phyloP scores from a whole-genome alignment of 2,329 filamentous ascomycete species.

The Verticillium albo-atrum region DNA sequence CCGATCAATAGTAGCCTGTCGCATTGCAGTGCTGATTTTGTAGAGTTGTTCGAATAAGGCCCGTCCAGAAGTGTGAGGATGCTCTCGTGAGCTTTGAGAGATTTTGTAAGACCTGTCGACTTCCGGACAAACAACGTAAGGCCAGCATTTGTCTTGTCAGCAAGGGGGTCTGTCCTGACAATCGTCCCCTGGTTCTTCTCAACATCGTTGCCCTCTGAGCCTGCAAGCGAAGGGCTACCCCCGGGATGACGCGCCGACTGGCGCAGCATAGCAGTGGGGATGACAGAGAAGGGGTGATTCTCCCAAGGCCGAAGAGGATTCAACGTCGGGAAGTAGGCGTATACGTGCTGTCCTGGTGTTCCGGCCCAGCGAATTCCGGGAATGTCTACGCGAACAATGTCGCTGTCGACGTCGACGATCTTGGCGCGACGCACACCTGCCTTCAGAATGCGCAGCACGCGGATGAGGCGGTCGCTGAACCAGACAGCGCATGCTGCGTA shows the following conservation, averaged over 20 bases:
- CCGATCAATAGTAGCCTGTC: constrained; percentile 36
- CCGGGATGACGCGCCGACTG: not conserved
- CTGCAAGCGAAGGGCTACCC: not conserved
- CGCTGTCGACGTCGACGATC: constrained; percentile 27
- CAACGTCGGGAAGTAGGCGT: constrained; percentile 45
- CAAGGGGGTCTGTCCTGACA: not conserved
- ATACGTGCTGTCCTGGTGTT: constrained; percentile 30
- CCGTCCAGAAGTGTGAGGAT: constrained; percentile 34
- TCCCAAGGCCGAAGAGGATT: constrained; percentile 39
- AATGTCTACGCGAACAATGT: constrained; percentile 36
- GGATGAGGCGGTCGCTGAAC: constrained; percentile 37
- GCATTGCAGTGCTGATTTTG: constrained; percentile 18
- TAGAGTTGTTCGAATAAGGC: constrained; percentile 27
- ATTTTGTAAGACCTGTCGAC: constrained; percentile 27
- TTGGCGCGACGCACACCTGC: constrained; percentile 30
- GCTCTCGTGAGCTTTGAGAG: constrained; percentile 15
- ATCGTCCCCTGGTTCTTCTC: not conserved
- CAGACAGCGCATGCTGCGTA: constrained; percentile 20
- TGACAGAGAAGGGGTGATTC: constrained; percentile 49
- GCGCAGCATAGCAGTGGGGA: constrained; percentile 19
- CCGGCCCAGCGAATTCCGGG: constrained; percentile 28
- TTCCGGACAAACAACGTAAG: constrained; percentile 32
- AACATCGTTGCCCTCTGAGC: not conserved
- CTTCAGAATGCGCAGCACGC: constrained; percentile 30
- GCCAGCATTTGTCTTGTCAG: constrained; percentile 9